These are phyloP conservation scores for Shiraia sp. DNA, from an alignment of 2,329 filamentous ascomycete genomes.

Conservation along the genomic window DNA sequence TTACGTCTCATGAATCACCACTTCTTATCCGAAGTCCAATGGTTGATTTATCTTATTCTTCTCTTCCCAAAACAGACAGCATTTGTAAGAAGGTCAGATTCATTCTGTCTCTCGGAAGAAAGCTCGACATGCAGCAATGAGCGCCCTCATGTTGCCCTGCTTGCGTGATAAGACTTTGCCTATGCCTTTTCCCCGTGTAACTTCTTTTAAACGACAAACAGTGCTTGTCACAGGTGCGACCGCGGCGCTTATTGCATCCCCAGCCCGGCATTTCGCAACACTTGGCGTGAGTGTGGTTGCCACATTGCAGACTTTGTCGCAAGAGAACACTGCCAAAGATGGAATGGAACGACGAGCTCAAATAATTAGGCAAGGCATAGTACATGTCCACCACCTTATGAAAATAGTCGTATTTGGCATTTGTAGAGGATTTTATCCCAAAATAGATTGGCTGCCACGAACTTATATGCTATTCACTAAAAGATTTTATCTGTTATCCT, in stretches of 20 bases:
- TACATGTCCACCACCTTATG: slow-evolving; percentile 2
- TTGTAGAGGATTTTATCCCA: slow-evolving; percentile 1
- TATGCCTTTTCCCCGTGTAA: slow-evolving; percentile 1
- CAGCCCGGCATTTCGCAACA: slow-evolving; percentile 1
- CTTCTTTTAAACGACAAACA: neutral
- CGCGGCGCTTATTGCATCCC: slow-evolving; percentile 1
- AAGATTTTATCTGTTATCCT: neutral
- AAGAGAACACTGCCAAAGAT: slow-evolving; percentile 1
- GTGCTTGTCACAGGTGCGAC: slow-evolving; percentile 3
- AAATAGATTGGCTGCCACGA: neutral
- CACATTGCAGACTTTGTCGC: slow-evolving; percentile 1
- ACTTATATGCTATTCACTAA: neutral
- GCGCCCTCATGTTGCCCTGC: neutral
- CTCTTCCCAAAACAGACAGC: neutral
- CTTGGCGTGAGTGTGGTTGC: slow-evolving; percentile 1
- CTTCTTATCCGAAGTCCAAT: too few relatives aligned
- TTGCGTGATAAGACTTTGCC: slow-evolving; percentile 4
- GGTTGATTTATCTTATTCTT: neutral
- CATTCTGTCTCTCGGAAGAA: neutral
- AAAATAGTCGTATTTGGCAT: neutral
- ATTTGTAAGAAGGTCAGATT: neutral
- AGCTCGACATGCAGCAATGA: slow-evolving; percentile 1
- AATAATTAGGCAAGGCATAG: slow-evolving; percentile 1
- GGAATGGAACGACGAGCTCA: slow-evolving; percentile 1
- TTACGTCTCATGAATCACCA: too few relatives aligned